These are phyloP conservation scores for Pythium angustatum DNA, from an alignment of 352 stramenopile species.

Conservation along the genomic window DNA sequence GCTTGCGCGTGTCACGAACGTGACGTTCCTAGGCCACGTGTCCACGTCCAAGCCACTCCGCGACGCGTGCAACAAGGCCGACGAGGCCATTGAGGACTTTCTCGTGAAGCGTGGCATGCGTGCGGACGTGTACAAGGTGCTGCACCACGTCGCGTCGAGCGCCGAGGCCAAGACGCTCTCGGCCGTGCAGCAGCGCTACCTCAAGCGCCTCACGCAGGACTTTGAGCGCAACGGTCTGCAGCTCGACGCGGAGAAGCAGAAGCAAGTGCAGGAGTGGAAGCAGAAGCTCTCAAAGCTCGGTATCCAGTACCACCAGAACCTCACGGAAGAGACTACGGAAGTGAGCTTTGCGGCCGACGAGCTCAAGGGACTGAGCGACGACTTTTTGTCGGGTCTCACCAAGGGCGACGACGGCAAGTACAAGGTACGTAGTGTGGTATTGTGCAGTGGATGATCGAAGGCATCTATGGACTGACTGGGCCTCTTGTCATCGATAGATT, in stretches of 20 bases:
- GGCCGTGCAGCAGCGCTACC: conserved; percentile 71
- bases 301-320: conserved; percentile 85
- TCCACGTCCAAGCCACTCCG: conserved; percentile 61
- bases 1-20: conserved; percentile 77
- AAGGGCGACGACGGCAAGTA: conserved; percentile 73
- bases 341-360: conserved; percentile 74
- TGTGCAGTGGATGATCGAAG: too few species aligned
- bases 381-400: conserved; percentile 74
- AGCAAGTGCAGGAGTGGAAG: conserved; percentile 79
- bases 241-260: conserved; percentile 60
- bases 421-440: conserved; percentile 48
- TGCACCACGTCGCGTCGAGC: conserved; percentile 58
- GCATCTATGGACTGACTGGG: not conserved
- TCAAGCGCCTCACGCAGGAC: conserved; percentile 72
- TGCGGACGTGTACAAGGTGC: conserved; percentile 80
- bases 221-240: conserved; percentile 88
- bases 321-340: conserved; percentile 85
- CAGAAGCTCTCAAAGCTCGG: conserved; percentile 86
- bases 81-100: conserved; percentile 79
- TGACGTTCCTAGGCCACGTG: conserved; percentile 87
- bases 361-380: conserved; percentile 75
- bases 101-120: conserved; percentile 80
- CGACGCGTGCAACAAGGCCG: conserved; percentile 79
- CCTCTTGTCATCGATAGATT: conserved; percentile 34
- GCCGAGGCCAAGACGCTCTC: conserved; percentile 46